Base-by-base conservation (phyloP, 805 yeast genomes). In the Wickerhamomyces canadensis region DNA sequence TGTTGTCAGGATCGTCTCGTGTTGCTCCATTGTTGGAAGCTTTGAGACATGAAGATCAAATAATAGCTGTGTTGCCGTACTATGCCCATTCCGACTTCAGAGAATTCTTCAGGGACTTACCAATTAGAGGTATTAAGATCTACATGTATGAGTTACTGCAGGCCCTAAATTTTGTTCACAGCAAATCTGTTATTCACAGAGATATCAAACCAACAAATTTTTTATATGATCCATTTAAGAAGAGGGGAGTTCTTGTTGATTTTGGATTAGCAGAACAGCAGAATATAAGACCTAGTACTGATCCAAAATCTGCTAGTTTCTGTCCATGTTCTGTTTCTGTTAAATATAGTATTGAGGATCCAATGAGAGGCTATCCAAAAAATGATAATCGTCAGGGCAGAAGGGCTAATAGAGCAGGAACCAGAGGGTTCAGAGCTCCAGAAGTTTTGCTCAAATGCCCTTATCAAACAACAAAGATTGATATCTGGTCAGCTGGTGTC, bases 361-460 rank as follows among this genome's bases (percentile, higher is more conserved):
- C 34, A 17, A 37, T 70, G 11, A 67, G 72, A 60, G 91, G 96
- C 2, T 87, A 84, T 54, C 83, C 88, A 9, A 87, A 86, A 55
- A 85, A 84, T 50, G 98, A 93, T 62, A 76, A 76, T 34, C 70
- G 98, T 49, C 84, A 94, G 0, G 85, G 93, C 2, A 72, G 95
- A 51, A 72, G 98, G 40, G 98, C 98, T 0, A 93, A 93, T 53
- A 78, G 98, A 50, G 98, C 98, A 53, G 94, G 94, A 5, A 84
- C 94, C 0, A 89, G 93, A 6, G 88, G 91, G 0, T 84, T 84
- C 52, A 88, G 85, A 26, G 93, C 94, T 0, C 94, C 94, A 0
- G 94, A 84, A 52, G 82, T 84, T 11, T 44, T 68, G 30, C 49
- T 54, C 17, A 77, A 78, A 57, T 64, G 71, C 8, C 62, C 65